A percentile compares a stretch with the other conserved stretches of the same genome.
Evolutionary conservation across 148 eudicot species (phyloP).

Genomic region (Rhododendron simsii): DNA sequence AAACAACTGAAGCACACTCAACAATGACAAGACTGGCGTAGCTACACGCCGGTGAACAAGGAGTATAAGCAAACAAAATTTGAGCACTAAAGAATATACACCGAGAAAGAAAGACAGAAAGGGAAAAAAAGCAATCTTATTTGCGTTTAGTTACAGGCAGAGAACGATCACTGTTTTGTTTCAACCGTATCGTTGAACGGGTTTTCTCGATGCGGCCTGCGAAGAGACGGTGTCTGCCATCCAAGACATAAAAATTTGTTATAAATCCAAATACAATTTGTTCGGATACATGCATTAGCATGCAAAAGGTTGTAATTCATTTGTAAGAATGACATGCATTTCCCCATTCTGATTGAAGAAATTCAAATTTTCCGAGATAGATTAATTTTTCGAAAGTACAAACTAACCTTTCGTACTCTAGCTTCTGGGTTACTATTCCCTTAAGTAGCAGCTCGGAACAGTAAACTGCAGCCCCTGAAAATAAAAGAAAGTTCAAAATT

Average conservation of each 20-base stretch:
- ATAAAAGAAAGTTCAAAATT: neutral
- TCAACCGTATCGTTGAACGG: constrained; percentile 58
- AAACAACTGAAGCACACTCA: too few species aligned
- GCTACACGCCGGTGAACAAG: neutral
- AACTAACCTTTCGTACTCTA: constrained; percentile 72
- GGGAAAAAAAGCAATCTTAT: neutral
- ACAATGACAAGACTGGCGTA: too few species aligned
- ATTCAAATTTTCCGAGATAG: neutral
- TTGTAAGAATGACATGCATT: neutral
- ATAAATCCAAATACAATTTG: neutral
- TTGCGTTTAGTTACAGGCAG: constrained; percentile 29
- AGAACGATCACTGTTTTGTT: constrained; percentile 27
- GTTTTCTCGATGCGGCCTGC: constrained; percentile 52
- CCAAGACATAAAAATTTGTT: neutral
- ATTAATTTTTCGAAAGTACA: neutral
- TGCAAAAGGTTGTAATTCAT: neutral
- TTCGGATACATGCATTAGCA: neutral
- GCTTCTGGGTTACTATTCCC: constrained; percentile 77
- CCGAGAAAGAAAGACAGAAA: neutral
- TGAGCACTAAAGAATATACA: too few species aligned
- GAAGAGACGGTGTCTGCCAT: constrained; percentile 65
- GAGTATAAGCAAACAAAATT: neutral
- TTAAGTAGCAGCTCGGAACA: constrained; percentile 75
- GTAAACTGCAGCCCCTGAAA: constrained; percentile 58
- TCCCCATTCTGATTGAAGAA: neutral